phyloP scores from a whole-genome alignment of 768 basidiomycete species.

The Omphalotus guepiniiformis region DNA sequence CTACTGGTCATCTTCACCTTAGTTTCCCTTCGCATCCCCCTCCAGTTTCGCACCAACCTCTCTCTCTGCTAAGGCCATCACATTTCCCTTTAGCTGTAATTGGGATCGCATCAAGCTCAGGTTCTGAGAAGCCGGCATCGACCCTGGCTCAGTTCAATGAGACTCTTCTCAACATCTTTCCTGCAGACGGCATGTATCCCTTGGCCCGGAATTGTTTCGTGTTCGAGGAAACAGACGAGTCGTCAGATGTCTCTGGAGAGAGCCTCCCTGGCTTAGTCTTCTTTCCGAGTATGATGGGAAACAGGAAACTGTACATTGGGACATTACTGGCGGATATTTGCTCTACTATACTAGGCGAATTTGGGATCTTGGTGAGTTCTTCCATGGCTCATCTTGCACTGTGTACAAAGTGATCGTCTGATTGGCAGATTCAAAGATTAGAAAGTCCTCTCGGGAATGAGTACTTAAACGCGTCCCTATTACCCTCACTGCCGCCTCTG shows the following conservation, averaged over 20 bases:
- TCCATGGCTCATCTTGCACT: background rate
- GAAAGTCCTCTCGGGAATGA: conserved; percentile 87
- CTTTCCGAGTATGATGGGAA: conserved; percentile 83
- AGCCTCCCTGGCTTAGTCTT: conserved; percentile 62
- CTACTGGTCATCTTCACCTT: conserved; percentile 80
- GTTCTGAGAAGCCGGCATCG: conserved; percentile 45
- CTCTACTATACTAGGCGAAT: conserved; percentile 80
- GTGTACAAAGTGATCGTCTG: conserved; percentile 8
- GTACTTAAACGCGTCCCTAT: conserved; percentile 66
- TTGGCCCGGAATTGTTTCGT: conserved; percentile 80
- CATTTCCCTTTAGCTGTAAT: conserved; percentile 86
- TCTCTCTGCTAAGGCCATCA: conserved; percentile 74
- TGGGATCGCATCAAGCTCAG: conserved; percentile 73
- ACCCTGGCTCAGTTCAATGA: conserved; percentile 66
- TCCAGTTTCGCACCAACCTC: conserved; percentile 57
- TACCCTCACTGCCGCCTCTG: conserved; percentile 58
- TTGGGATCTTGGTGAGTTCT: conserved; percentile 73
- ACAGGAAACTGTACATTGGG: conserved; percentile 83
- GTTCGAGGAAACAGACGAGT: conserved; percentile 69
- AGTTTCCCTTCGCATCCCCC: conserved; percentile 74
- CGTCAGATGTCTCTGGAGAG: conserved; percentile 53
- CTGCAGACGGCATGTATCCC: conserved; percentile 64
- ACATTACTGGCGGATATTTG: conserved; percentile 87
- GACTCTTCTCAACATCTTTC: conserved; percentile 60
- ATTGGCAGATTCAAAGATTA: conserved; percentile 61